Percentiles rank a stretch among this genome's conserved stretches.
These are phyloP conservation scores for Vicia villosa DNA, from an alignment of 306 rosid species.

Conservation along the genomic window DNA sequence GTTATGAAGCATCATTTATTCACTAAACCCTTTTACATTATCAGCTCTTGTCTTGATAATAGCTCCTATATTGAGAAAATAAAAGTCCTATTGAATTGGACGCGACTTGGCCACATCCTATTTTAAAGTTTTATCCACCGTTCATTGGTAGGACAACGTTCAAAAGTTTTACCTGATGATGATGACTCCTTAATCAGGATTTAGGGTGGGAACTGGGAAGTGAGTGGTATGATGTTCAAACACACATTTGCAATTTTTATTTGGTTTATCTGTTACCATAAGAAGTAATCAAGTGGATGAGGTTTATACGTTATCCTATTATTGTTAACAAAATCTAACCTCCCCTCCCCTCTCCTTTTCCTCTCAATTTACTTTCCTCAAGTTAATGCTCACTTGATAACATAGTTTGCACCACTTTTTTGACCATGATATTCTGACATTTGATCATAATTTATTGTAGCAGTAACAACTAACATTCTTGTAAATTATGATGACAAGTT, in stretches of 20 bases:
- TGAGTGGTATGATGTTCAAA: neutral
- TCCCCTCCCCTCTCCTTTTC: neutral
- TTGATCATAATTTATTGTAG: too few relatives aligned
- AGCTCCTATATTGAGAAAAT: neutral
- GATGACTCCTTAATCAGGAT: neutral
- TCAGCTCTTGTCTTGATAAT: slow-evolving; percentile 8
- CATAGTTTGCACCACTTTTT: neutral
- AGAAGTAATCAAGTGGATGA: slow-evolving; percentile 1
- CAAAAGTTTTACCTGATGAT: neutral
- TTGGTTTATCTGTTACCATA: slow-evolving; percentile 6
- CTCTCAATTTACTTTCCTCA: slow-evolving; percentile 1
- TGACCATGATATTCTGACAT: neutral
- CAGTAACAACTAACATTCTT: too few relatives aligned
- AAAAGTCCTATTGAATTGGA: slow-evolving; percentile 12
- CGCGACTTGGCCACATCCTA: neutral
- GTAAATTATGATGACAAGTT: neutral
- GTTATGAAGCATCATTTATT: neutral
- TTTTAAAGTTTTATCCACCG: too few relatives aligned
- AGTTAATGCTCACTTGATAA: slow-evolving; percentile 4
- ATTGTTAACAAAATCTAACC: neutral
- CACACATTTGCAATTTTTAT: neutral
- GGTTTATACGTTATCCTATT: neutral
- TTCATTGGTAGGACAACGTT: neutral
- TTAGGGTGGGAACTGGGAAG: neutral
- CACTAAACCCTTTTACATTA: slow-evolving; percentile 6